A percentile compares a stretch with the other conserved stretches of the same genome.
These are phyloP conservation scores for Botrytis deweyae DNA, from an alignment of 2,329 filamentous ascomycete species.

Conservation along the genomic window DNA sequence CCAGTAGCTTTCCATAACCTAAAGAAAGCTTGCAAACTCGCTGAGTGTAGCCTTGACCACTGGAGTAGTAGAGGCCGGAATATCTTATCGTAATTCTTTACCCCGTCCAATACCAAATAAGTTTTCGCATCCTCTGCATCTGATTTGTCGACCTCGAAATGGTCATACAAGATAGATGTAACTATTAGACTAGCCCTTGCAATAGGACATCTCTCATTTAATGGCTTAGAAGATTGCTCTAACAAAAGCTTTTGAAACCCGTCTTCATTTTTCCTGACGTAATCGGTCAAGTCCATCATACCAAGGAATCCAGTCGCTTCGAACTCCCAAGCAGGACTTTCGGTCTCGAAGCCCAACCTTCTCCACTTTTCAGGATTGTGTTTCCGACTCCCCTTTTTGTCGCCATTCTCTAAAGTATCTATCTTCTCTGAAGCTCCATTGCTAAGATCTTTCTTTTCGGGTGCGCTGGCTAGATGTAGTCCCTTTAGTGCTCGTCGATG, in stretches of 20 bases:
- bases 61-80: slow-evolving; percentile 87
- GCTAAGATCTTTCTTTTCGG: slow-evolving; percentile 53
- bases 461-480: slow-evolving; percentile 78
- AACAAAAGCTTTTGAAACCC: slow-evolving; percentile 87
- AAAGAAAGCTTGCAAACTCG: slow-evolving; percentile 83
- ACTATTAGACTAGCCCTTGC: slow-evolving; percentile 83
- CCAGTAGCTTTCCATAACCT: slow-evolving; percentile 89
- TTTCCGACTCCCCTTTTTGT: slow-evolving; percentile 60
- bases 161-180: slow-evolving; percentile 86
- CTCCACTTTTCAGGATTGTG: slow-evolving; percentile 93
- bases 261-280: slow-evolving; percentile 87
- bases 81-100: slow-evolving; percentile 77
- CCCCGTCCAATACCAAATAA: slow-evolving; percentile 71
- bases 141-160: slow-evolving; percentile 88
- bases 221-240: slow-evolving; percentile 76
- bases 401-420: slow-evolving; percentile 43
- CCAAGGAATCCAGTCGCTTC: slow-evolving; percentile 83
- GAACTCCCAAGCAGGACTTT: slow-evolving; percentile 85
- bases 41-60: slow-evolving; percentile 87
- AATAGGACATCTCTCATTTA: slow-evolving; percentile 77
- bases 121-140: slow-evolving; percentile 76
- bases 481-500: slow-evolving; percentile 77
- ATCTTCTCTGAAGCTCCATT: slow-evolving; percentile 33
- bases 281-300: slow-evolving; percentile 97
- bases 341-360: slow-evolving; percentile 84